Conservation (phyloP, 257 asterid genomes). For the Plantago ovata region DNA sequence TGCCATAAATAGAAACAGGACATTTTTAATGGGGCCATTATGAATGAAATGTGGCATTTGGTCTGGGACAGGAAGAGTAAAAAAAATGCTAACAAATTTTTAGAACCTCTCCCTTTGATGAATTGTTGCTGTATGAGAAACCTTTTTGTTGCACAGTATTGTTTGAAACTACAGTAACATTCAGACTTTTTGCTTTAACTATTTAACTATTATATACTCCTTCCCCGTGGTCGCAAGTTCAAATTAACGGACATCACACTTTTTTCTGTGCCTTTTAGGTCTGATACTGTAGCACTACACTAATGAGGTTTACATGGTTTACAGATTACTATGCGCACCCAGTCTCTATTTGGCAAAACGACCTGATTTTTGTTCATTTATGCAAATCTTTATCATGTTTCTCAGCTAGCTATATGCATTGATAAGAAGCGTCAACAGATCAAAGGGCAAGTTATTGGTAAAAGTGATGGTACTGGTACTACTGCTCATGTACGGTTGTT, state of each 20-base stretch:
- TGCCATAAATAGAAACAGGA: too few species aligned
- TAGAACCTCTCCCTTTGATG: background rate
- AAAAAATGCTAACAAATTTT: background rate
- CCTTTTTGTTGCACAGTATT: background rate
- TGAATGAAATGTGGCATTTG: too few species aligned
- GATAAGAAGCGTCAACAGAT: slow-evolving; percentile 44
- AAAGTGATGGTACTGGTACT: slow-evolving; percentile 30
- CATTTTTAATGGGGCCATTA: too few species aligned
- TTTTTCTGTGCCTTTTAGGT: background rate
- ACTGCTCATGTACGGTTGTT: slow-evolving; percentile 33
- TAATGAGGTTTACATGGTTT: too few species aligned
- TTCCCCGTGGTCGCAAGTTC: slow-evolving; percentile 4
- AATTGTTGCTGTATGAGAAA: slow-evolving; percentile 1
- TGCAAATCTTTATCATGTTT: slow-evolving; percentile 21
- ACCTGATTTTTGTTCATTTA: too few species aligned
- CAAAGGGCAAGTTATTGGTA: slow-evolving; percentile 33
- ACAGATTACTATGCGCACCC: too few species aligned
- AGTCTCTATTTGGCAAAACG: too few species aligned
- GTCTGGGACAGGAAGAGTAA: too few species aligned
- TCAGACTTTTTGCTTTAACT: background rate
- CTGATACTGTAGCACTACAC: too few species aligned
- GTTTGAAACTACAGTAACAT: background rate
- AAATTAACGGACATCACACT: too few species aligned
- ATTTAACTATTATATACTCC: slow-evolving; percentile 2
- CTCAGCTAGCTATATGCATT: slow-evolving; percentile 85